Evolutionary conservation across 768 basidiomycete genomes (phyloP).

Genomic region (Naganishia vishniacii): DNA sequence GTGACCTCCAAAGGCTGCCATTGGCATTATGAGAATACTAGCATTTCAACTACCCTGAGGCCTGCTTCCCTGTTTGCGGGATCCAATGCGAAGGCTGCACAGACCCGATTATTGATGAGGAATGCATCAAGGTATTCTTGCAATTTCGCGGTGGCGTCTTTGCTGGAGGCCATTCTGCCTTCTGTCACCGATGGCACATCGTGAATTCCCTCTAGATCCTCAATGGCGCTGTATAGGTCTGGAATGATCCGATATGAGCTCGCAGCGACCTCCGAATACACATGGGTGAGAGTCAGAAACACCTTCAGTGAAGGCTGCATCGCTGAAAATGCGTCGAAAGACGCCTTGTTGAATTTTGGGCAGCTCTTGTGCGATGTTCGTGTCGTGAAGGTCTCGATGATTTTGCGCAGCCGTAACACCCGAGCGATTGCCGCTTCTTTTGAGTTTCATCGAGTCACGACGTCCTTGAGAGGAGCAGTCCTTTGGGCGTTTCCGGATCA

Average conservation of each 20-base stretch:
- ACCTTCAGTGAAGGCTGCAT: background rate
- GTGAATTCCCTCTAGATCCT: background rate
- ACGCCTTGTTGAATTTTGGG: background rate
- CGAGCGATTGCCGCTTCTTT: background rate
- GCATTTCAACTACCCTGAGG: background rate
- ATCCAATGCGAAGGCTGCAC: conserved; percentile 3
- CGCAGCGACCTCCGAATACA: background rate
- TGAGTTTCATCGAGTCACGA: background rate
- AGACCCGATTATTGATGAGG: background rate
- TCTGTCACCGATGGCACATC: too few species aligned
- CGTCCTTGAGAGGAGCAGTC: background rate
- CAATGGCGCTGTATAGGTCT: background rate
- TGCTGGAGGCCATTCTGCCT: background rate
- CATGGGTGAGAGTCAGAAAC: background rate
- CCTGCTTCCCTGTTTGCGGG: background rate
- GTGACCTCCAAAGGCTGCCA: conserved; percentile 13
- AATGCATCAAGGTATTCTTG: background rate
- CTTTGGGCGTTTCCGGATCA: background rate
- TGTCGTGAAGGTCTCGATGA: background rate
- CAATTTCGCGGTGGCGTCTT: too few species aligned
- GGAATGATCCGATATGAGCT: background rate
- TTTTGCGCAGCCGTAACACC: background rate
- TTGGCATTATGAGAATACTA: background rate
- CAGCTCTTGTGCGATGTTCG: background rate
- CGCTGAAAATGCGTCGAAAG: background rate